Evolutionary conservation across 2,329 filamentous ascomycete species (phyloP).

Genomic region (Rhynchosporium graminicola): DNA sequence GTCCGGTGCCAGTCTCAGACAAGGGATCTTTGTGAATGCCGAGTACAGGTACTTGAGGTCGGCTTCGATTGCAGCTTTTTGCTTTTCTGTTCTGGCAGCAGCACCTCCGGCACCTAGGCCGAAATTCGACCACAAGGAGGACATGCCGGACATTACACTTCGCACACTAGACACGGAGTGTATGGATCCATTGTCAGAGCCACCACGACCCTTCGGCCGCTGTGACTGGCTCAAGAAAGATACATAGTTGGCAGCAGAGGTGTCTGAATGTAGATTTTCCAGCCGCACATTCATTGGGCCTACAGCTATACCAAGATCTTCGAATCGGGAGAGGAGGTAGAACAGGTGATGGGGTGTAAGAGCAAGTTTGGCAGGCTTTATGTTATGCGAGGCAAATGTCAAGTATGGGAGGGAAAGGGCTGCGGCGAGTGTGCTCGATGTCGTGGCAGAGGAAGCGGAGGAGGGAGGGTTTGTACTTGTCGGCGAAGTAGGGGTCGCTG

Average conservation of each 20-base stretch:
- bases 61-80: constrained; percentile 79
- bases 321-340: constrained; percentile 92
- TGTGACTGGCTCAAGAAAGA: constrained; percentile 88
- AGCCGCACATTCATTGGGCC: constrained; percentile 95
- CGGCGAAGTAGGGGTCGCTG: constrained; percentile 39
- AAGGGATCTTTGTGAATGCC: constrained; percentile 97
- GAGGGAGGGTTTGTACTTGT: constrained; percentile 61
- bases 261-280: constrained; percentile 90
- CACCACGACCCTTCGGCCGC: constrained; percentile 71
- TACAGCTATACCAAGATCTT: constrained; percentile 86
- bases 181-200: constrained; percentile 83
- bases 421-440: constrained; percentile 74
- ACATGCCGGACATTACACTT: constrained; percentile 97
- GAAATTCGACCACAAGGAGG: constrained; percentile 85
- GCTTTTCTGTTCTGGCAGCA: constrained; percentile 81
- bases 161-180: constrained; percentile 95
- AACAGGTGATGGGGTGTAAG: constrained; percentile 96
- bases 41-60: constrained; percentile 97
- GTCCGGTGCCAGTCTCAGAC: constrained; percentile 85
- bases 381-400: constrained; percentile 78
- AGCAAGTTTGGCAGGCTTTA: constrained; percentile 88
- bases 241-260: constrained; percentile 87
- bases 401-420: constrained; percentile 85
- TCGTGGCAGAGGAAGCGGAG: constrained; percentile 61
- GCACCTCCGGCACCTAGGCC: constrained; percentile 79